Percentiles rank a stretch among this genome's conserved stretches.
These are phyloP conservation scores for Arxiozyma heterogenica DNA, from an alignment of 1,139 yeast species.

Conservation along the genomic window DNA sequence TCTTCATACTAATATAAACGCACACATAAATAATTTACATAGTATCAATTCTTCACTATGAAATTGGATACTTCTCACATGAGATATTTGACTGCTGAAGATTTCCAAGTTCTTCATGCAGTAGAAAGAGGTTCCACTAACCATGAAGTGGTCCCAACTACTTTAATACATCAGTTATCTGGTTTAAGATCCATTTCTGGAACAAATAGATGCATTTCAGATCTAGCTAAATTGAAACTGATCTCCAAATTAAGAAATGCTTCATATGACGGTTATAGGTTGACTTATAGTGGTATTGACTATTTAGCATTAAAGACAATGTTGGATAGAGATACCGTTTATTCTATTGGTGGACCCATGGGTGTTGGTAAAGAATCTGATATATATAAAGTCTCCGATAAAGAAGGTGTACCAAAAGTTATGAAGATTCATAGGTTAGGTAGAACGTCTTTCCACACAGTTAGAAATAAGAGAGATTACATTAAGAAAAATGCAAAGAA, in stretches of 20 bases:
- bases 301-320: slow-evolving; percentile 80
- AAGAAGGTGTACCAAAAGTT: slow-evolving; percentile 56
- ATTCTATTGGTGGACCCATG: slow-evolving; percentile 76
- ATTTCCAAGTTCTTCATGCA: slow-evolving; percentile 81
- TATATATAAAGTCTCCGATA: slow-evolving; percentile 76
- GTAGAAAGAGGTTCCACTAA: slow-evolving; percentile 85
- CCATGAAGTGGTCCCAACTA: slow-evolving; percentile 92
- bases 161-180: slow-evolving; percentile 69
- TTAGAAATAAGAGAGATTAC: slow-evolving; percentile 89
- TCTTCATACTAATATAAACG: too few species aligned
- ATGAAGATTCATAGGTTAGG: slow-evolving; percentile 89
- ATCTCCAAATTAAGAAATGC: slow-evolving; percentile 75
- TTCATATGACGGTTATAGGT: slow-evolving; percentile 82
- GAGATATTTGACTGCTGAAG: slow-evolving; percentile 87
- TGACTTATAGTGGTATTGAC: slow-evolving; percentile 85
- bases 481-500: slow-evolving; percentile 51
- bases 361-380: slow-evolving; percentile 98
- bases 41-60: slow-evolving; percentile 37
- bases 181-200: slow-evolving; percentile 70
- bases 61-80: slow-evolving; percentile 86
- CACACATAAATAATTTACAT: too few species aligned
- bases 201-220: slow-evolving; percentile 70
- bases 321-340: slow-evolving; percentile 61
- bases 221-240: slow-evolving; percentile 76
- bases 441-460: slow-evolving; percentile 83